Base-by-base conservation (phyloP, 768 basidiomycete genomes). In the Lactifluus rugatus region DNA sequence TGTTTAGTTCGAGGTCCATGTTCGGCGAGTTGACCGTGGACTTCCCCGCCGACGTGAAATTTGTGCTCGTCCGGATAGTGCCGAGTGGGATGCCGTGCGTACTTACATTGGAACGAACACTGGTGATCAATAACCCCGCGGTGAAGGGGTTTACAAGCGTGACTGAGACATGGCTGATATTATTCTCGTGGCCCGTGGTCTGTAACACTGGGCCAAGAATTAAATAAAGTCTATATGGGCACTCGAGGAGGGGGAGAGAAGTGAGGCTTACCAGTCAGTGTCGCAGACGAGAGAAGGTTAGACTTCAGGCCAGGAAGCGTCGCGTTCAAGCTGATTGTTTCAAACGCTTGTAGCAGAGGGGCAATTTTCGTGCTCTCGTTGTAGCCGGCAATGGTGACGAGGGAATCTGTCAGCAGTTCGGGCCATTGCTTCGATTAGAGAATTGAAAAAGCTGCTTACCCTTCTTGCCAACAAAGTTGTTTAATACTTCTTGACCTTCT, bases 91-190 rank as follows among this genome's bases (percentile, higher is more conserved):
- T 78, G 1, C 83, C 85, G 54, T 79, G 81, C 9, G 79, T 78
- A 9, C 76, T 76, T 44, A 89, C 80, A n/a, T 73, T 80, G 2
- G 84, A 83, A 26, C 73, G 70, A 53, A 88, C 79, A 47, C 73
- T 70, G 3, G 80, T 84, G 59, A 89, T 80, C 28, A 72, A 68
- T 37, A 89, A 74, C 23, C 73, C 71, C 2, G 82, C 73, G 5
- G 79, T 81, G 71, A 89, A 89, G 3, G 85, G 86, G 67, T 89
- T 88, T 47, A 67, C 73, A 31, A 89, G 74, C 28, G 74, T 68
- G 34, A 87, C 84, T 8, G 75, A 77, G 52, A 84, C 82, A 62
- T 85, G 82, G 39, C 79, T 78, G 59, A 87, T 76, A 67, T 88
- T 84, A 63, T 82, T 80, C 56, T 70, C 68, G 28, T 70, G 72